A percentile compares a stretch with the other conserved stretches of the same genome.
phyloP scores from a whole-genome alignment of 495 filamentous ascomycete species.

The Podospora didyma region DNA sequence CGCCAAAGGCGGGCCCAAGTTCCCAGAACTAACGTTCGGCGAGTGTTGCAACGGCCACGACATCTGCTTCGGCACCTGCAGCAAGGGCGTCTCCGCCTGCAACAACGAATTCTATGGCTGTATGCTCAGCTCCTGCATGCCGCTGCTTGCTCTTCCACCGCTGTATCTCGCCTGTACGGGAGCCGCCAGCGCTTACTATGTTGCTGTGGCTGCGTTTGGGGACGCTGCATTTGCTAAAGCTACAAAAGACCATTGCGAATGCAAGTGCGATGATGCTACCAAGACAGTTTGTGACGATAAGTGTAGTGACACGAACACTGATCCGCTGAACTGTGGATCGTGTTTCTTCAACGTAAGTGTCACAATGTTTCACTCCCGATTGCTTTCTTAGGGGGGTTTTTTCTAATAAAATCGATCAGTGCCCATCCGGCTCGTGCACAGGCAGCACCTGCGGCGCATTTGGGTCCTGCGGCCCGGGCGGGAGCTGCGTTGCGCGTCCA shows the following conservation, averaged over 20 bases:
- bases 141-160: too few species aligned
- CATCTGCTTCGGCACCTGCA: conserved; percentile 5
- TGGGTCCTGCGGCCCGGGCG: conserved; percentile 25
- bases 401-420: neutral
- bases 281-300: conserved; percentile 6
- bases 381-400: neutral
- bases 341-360: conserved; percentile 7
- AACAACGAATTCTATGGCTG: conserved; percentile 8
- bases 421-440: conserved; percentile 6
- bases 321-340: conserved; percentile 8
- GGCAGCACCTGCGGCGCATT: conserved; percentile 23
- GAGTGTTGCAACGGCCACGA: conserved; percentile 9
- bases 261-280: conserved; percentile 6
- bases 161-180: neutral
- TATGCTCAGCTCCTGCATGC: neutral
- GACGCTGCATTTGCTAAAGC: neutral
- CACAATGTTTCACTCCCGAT: neutral
- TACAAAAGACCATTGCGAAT: conserved; percentile 4
- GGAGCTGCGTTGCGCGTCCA: conserved; percentile 18
- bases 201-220: neutral
- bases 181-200: conserved; percentile 6
- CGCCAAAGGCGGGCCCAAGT: neutral
- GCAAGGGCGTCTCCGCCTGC: conserved; percentile 4
- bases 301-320: conserved; percentile 10
- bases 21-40: conserved; percentile 10